phyloP scores from a whole-genome alignment of 306 rosid species.

The Vigna angularis region DNA sequence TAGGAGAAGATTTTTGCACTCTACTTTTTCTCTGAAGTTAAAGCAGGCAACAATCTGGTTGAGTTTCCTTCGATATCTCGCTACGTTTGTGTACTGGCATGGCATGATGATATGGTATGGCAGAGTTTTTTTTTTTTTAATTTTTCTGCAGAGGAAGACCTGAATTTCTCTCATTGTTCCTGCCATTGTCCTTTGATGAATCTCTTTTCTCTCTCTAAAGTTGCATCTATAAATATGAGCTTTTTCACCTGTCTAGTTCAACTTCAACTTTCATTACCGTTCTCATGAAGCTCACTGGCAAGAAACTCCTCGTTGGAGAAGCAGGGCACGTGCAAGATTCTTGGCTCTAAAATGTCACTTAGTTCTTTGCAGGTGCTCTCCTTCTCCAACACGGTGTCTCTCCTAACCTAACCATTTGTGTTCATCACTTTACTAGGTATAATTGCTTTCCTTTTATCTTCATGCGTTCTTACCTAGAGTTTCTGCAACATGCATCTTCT shows the following conservation, averaged over 20 bases:
- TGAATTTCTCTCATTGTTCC: slow-evolving; percentile 49
- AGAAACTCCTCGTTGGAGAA: slow-evolving; percentile 92
- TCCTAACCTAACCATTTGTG: neutral
- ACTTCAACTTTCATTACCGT: slow-evolving; percentile 32
- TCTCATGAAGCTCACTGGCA: slow-evolving; percentile 51
- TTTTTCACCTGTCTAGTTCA: slow-evolving; percentile 35
- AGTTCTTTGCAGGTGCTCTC: slow-evolving; percentile 81
- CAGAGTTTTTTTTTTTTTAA: slow-evolving; percentile 25
- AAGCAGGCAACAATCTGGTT: slow-evolving; percentile 55
- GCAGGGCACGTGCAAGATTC: slow-evolving; percentile 97
- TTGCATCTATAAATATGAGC: slow-evolving; percentile 58
- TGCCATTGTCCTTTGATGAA: slow-evolving; percentile 29
- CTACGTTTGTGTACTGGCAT: slow-evolving; percentile 43
- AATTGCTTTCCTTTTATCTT: slow-evolving; percentile 2
- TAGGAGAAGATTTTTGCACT: neutral
- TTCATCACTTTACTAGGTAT: neutral
- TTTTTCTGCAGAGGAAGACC: slow-evolving; percentile 31
- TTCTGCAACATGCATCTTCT: neutral
- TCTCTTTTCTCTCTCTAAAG: slow-evolving; percentile 15
- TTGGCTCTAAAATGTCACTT: slow-evolving; percentile 34
- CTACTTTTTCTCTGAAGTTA: slow-evolving; percentile 45
- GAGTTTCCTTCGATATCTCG: slow-evolving; percentile 51
- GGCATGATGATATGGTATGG: slow-evolving; percentile 36
- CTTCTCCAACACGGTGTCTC: slow-evolving; percentile 86
- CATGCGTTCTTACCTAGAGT: neutral